Evolutionary conservation across 495 filamentous ascomycete species (phyloP).

Genomic region (Terfezia boudieri): DNA sequence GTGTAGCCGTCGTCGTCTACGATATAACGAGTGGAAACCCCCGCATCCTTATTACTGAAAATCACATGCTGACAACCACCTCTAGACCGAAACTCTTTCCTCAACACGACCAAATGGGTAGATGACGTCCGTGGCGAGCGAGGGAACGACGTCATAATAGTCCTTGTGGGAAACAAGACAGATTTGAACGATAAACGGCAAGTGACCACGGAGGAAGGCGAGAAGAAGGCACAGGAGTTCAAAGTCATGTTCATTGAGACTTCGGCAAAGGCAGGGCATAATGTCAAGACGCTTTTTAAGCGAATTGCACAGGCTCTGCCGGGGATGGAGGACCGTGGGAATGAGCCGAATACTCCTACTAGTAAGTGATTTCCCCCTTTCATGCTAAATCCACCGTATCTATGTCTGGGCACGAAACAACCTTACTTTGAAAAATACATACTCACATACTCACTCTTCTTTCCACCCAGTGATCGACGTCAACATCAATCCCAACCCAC

Average conservation of each 20-base stretch:
- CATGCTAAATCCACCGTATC: conserved; percentile 24
- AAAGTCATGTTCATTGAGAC: conserved; percentile 97
- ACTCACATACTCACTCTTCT: conserved; percentile 6
- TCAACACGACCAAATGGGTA: conserved; percentile 97
- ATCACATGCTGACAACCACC: not conserved
- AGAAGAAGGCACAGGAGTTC: conserved; percentile 95
- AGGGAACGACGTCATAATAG: conserved; percentile 95
- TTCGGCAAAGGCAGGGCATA: conserved; percentile 91
- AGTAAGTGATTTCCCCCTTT: conserved; percentile 25
- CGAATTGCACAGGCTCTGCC: conserved; percentile 93
- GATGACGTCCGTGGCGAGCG: conserved; percentile 93
- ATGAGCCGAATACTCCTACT: conserved; percentile 32
- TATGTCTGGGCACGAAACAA: not conserved
- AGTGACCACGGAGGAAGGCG: conserved; percentile 80
- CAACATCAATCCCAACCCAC: conserved; percentile 55
- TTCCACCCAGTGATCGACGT: conserved; percentile 64
- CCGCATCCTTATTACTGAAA: not conserved
- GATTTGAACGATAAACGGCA: conserved; percentile 94
- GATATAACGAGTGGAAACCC: conserved; percentile 59
- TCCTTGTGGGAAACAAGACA: conserved; percentile 96
- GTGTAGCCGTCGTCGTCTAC: conserved; percentile 93
- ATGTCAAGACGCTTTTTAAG: conserved; percentile 90
- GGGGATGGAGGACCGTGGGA: conserved; percentile 67
- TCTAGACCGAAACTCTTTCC: conserved; percentile 69
- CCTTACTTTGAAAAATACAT: conserved; percentile 1